phyloP scores from a whole-genome alignment of 2,329 filamentous ascomycete genomes.

The Penicillium griseofulvum region DNA sequence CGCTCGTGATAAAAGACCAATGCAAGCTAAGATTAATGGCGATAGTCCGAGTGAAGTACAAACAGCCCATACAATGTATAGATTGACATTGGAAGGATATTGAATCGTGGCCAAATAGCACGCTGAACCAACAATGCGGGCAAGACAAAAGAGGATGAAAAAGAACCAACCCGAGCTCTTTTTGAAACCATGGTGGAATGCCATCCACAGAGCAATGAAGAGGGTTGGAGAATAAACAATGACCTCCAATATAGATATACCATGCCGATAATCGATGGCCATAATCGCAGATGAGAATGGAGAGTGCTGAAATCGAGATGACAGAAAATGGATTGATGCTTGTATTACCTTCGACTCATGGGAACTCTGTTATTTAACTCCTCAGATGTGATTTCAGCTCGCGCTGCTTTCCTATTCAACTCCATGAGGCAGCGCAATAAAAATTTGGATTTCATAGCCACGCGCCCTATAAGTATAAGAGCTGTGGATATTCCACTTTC shows the following conservation, averaged over 20 bases:
- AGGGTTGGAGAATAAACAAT: constrained; percentile 23
- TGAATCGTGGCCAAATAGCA: constrained; percentile 28
- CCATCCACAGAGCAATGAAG: constrained; percentile 19
- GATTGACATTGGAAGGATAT: constrained; percentile 19
- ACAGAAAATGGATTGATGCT: background rate
- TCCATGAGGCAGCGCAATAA: background rate
- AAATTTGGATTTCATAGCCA: background rate
- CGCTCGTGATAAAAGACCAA: constrained; percentile 18
- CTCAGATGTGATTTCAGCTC: background rate
- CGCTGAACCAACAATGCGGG: constrained; percentile 30
- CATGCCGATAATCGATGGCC: constrained; percentile 19
- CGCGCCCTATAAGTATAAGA: background rate
- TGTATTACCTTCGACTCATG: background rate
- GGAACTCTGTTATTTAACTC: background rate
- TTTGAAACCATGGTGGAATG: constrained; percentile 25
- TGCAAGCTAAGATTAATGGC: constrained; percentile 16
- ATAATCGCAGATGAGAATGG: constrained; percentile 5
- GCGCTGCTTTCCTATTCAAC: background rate
- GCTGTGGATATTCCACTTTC: background rate
- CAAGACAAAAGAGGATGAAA: constrained; percentile 32
- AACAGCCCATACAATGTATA: constrained; percentile 29
- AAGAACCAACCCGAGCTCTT: constrained; percentile 37
- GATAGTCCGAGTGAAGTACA: constrained; percentile 22
- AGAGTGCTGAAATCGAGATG: background rate
- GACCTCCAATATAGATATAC: constrained; percentile 25